These are phyloP conservation scores for Monosporascus sp. DNA, from an alignment of 2,329 filamentous ascomycete genomes.

Conservation along the genomic window DNA sequence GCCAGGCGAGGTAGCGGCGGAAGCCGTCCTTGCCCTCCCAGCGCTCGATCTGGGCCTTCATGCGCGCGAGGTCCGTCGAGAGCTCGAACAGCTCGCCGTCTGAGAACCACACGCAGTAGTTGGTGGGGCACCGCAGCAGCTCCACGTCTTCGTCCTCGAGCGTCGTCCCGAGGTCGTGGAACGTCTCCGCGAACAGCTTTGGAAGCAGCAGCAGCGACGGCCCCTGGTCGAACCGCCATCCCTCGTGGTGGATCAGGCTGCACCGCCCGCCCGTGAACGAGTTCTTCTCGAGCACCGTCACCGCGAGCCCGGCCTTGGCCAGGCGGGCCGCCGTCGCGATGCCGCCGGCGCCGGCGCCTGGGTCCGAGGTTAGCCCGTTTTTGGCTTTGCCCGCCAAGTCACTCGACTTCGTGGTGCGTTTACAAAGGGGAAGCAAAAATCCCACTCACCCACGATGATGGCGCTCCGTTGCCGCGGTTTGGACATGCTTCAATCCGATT, in stretches of 20 bases:
- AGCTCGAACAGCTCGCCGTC: constrained; percentile 61
- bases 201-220: constrained; percentile 70
- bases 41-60: constrained; percentile 69
- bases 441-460: constrained; percentile 46
- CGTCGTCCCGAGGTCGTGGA: constrained; percentile 62
- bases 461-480: constrained; percentile 29
- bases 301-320: constrained; percentile 62
- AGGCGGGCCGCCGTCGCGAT: constrained; percentile 68
- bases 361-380: constrained; percentile 2
- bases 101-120: constrained; percentile 70
- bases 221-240: constrained; percentile 71
- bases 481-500: not conserved
- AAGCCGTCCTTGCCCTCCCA: constrained; percentile 70
- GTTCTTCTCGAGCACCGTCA: constrained; percentile 79
- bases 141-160: constrained; percentile 62
- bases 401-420: not conserved
- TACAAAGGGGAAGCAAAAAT: not conserved
- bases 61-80: constrained; percentile 62
- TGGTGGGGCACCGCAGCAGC: constrained; percentile 67
- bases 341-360: constrained; percentile 67
- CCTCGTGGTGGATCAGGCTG: constrained; percentile 56
- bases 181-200: constrained; percentile 64
- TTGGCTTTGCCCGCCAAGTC: not conserved
- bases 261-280: constrained; percentile 67
- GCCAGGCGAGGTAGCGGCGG: constrained; percentile 60